Evolutionary conservation across 2,329 filamentous ascomycete genomes (phyloP).

Genomic region (Albifimbria verrucaria): DNA sequence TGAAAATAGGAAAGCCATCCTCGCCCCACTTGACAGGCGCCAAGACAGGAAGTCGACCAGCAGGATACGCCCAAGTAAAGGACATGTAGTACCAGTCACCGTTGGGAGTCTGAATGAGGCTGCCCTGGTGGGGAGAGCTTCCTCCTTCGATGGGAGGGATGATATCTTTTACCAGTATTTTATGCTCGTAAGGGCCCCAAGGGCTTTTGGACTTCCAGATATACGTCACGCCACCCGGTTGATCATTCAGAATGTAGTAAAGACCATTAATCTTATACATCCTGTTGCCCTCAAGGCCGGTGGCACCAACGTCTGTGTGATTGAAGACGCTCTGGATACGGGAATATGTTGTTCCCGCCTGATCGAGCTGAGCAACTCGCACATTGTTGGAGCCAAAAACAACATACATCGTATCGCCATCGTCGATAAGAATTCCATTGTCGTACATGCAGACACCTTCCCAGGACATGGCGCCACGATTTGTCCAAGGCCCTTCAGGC

Average conservation of each 20-base stretch:
- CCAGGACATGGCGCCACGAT: slow-evolving; percentile 26
- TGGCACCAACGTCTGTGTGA: slow-evolving; percentile 15
- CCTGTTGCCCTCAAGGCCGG: slow-evolving; percentile 45
- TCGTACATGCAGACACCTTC: slow-evolving; percentile 51
- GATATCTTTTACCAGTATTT: slow-evolving; percentile 40
- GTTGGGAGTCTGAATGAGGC: slow-evolving; percentile 47
- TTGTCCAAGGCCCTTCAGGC: slow-evolving; percentile 40
- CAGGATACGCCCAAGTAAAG: slow-evolving; percentile 54
- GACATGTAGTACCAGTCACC: slow-evolving; percentile 59
- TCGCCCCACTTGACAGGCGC: slow-evolving; percentile 50
- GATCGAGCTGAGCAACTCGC: slow-evolving; percentile 46
- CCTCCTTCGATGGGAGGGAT: slow-evolving; percentile 39
- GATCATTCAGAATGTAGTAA: slow-evolving; percentile 53
- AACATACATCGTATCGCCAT: slow-evolving; percentile 57
- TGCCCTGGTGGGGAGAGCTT: slow-evolving; percentile 52
- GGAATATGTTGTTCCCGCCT: slow-evolving; percentile 43
- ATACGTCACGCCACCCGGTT: slow-evolving; percentile 41
- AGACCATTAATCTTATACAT: slow-evolving; percentile 55
- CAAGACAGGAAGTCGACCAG: slow-evolving; percentile 53
- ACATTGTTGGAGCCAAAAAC: slow-evolving; percentile 49
- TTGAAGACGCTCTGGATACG: slow-evolving; percentile 42
- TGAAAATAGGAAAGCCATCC: slow-evolving; percentile 47
- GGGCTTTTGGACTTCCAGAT: slow-evolving; percentile 47
- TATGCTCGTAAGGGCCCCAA: slow-evolving; percentile 49
- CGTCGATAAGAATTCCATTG: slow-evolving; percentile 52